Conservation (phyloP, 1,284 basidiomycete species). For the Golubevia pallescens region DNA sequence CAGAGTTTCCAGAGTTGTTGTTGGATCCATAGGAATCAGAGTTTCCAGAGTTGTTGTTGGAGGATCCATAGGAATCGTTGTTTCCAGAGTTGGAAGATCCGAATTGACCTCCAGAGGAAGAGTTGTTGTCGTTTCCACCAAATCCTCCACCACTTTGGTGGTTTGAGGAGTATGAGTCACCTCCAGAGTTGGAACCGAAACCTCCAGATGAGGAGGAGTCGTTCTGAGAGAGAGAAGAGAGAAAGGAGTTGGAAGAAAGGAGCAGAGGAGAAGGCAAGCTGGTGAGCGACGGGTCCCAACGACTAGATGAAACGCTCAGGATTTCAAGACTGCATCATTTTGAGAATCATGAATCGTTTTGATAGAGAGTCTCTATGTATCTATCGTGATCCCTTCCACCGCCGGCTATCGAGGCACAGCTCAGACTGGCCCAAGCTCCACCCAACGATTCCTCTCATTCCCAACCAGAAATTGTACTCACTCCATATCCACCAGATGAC, state of each 20-base stretch:
- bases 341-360: no score
- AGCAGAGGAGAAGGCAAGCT: neutral
- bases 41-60: neutral
- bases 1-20: neutral
- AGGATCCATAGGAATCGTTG: neutral
- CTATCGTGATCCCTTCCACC: no score
- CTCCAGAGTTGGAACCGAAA: neutral
- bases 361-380: no score
- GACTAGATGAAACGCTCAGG: no score
- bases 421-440: no score
- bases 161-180: neutral
- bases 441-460: no score
- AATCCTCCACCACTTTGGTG: neutral
- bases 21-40: neutral
- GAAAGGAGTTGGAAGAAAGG: neutral
- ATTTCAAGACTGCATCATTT: no score
- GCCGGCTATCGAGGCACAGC: no score
- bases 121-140: neutral
- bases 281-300: no score
- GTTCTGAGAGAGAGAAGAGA: neutral
- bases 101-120: neutral
- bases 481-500: conserved; percentile 3
- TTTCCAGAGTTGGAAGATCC: neutral
- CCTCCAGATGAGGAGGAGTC: neutral
- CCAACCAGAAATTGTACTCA: neutral